These are phyloP conservation scores for Rhododendron mucronatum DNA, from an alignment of 148 eudicot genomes.

Conservation along the genomic window DNA sequence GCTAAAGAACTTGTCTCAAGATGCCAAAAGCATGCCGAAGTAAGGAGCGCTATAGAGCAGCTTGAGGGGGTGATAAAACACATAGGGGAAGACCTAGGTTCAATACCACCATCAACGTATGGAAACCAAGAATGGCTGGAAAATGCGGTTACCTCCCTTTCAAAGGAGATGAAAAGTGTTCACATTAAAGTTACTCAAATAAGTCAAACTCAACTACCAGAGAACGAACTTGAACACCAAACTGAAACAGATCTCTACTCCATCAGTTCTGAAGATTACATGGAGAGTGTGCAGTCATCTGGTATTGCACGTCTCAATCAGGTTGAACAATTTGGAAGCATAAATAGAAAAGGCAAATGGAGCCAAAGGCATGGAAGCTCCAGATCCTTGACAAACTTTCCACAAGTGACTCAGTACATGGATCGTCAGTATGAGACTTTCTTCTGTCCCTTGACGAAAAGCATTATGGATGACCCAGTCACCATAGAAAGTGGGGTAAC, in stretches of 20 bases:
- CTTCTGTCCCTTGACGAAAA: constrained; percentile 63
- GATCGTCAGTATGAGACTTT: constrained; percentile 69
- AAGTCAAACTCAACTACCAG: constrained; percentile 8
- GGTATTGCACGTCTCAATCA: constrained; percentile 20
- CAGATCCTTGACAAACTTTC: constrained; percentile 29
- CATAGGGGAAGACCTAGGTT: constrained; percentile 57
- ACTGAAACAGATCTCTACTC: constrained; percentile 54
- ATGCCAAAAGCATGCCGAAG: constrained; percentile 25
- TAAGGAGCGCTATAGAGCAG: constrained; percentile 28
- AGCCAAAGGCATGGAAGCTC: constrained; percentile 18
- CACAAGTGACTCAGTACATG: constrained; percentile 38
- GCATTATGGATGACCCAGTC: constrained; percentile 77
- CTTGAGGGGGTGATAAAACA: constrained; percentile 50
- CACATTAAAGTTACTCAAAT: constrained; percentile 24
- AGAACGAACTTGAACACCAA: constrained; percentile 13
- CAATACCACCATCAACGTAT: constrained; percentile 37
- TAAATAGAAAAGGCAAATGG: constrained; percentile 21
- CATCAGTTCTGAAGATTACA: constrained; percentile 29
- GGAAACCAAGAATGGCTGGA: constrained; percentile 36
- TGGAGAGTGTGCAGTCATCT: constrained; percentile 29
- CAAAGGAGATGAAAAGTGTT: constrained; percentile 53
- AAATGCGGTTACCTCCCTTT: constrained; percentile 46
- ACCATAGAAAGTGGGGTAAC: constrained; percentile 74
- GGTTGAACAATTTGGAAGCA: constrained; percentile 37
- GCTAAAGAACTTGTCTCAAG: constrained; percentile 35